Evolutionary conservation across 805 yeast genomes (phyloP).

Genomic region (Pichia cephalocereana): DNA sequence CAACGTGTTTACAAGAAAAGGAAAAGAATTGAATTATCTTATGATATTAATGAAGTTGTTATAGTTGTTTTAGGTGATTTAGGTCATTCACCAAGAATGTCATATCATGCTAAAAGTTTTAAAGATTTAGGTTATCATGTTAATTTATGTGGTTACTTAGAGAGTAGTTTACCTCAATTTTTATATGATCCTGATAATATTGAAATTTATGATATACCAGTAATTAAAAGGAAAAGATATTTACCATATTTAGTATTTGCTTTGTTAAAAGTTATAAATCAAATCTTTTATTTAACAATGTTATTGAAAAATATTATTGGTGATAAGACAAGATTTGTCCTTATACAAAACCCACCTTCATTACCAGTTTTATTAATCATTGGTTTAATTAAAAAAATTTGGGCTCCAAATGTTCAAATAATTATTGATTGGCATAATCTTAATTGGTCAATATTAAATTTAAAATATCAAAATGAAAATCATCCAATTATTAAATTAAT

Average conservation of each 20-base stretch:
- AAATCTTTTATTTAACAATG: constrained; percentile 37
- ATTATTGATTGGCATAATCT: constrained; percentile 96
- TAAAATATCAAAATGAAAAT: constrained; percentile 43
- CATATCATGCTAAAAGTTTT: constrained; percentile 78
- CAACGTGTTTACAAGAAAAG: constrained; percentile 6
- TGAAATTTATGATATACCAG: constrained; percentile 36
- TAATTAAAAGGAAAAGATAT: constrained; percentile 27
- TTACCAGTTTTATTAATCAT: constrained; percentile 69
- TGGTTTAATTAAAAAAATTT: constrained; percentile 40
- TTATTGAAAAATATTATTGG: constrained; percentile 49
- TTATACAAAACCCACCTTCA: constrained; percentile 90
- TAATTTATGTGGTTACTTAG: constrained; percentile 76
- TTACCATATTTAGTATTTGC: constrained; percentile 55
- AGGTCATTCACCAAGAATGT: constrained; percentile 93
- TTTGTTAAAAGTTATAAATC: constrained; percentile 46
- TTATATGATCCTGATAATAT: constrained; percentile 37
- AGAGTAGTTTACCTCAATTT: constrained; percentile 42
- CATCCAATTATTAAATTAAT: constrained; percentile 59
- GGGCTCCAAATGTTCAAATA: constrained; percentile 42
- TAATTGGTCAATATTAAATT: constrained; percentile 71
- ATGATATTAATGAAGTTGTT: constrained; percentile 44
- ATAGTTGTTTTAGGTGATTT: constrained; percentile 86
- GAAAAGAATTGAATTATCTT: constrained; percentile 6
- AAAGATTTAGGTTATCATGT: constrained; percentile 64
- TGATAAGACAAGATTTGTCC: constrained; percentile 50